phyloP scores from a whole-genome alignment of 306 rosid genomes.

The Lathyrus sativus region DNA sequence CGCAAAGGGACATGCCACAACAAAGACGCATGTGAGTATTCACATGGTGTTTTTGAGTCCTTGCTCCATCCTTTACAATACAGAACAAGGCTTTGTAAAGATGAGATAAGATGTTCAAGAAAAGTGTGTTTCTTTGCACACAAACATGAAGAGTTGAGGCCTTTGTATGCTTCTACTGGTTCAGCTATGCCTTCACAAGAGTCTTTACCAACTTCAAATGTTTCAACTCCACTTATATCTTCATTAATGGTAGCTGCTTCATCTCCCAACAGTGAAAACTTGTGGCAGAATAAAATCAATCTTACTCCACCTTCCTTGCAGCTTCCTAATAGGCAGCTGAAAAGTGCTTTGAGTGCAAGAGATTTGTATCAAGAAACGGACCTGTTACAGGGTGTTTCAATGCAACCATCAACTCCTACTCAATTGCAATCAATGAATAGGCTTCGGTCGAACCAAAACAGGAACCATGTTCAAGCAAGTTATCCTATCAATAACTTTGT shows the following conservation, averaged over 20 bases:
- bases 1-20: neutral
- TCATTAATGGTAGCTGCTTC: slow-evolving; percentile 67
- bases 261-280: slow-evolving; percentile 72
- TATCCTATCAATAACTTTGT: neutral
- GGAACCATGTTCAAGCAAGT: neutral
- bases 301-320: slow-evolving; percentile 44
- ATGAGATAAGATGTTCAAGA: neutral
- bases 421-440: neutral
- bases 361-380: neutral
- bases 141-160: neutral
- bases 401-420: neutral
- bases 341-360: neutral
- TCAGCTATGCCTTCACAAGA: slow-evolving; percentile 5
- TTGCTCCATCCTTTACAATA: slow-evolving; percentile 15
- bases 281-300: slow-evolving; percentile 81
- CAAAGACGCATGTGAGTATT: neutral
- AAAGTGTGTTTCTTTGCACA: slow-evolving; percentile 16
- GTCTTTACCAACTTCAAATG: slow-evolving; percentile 39
- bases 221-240: slow-evolving; percentile 83
- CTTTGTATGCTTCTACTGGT: slow-evolving; percentile 9
- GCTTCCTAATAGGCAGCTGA: neutral
- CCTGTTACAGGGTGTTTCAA: neutral
- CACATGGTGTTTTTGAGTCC: slow-evolving; percentile 15
- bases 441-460: neutral
- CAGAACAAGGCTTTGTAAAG: slow-evolving; percentile 2